A percentile compares a stretch with the other conserved stretches of the same genome.
These are phyloP conservation scores for Cercospora beticola DNA, from an alignment of 2,329 filamentous ascomycete genomes.

Conservation along the genomic window DNA sequence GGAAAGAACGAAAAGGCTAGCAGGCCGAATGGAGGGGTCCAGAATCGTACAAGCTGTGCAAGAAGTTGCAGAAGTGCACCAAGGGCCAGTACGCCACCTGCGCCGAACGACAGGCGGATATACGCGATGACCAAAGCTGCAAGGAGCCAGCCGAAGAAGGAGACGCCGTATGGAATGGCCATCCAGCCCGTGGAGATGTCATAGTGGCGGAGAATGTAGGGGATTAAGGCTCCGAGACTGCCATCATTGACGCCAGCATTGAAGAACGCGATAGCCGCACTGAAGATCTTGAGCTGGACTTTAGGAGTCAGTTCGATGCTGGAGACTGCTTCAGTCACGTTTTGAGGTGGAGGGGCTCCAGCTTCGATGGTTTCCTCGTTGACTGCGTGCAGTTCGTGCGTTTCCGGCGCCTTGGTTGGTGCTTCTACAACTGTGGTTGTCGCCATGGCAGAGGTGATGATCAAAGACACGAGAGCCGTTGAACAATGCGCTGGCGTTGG, in stretches of 20 bases:
- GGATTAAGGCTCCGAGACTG: slow-evolving; percentile 62
- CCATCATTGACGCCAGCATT: slow-evolving; percentile 66
- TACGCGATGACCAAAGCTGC: not conserved
- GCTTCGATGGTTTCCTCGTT: not conserved
- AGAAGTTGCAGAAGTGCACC: not conserved
- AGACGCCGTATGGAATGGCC: slow-evolving; percentile 32
- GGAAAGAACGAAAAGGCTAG: not conserved
- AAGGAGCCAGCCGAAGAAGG: not conserved
- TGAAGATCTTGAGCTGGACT: slow-evolving; percentile 51
- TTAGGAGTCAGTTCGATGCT: not conserved
- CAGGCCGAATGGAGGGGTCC: not conserved
- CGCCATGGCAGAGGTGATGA: not conserved
- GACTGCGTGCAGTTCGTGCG: not conserved
- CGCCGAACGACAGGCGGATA: not conserved
- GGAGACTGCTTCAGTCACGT: not conserved
- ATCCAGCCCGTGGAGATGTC: slow-evolving; percentile 50
- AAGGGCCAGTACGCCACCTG: not conserved
- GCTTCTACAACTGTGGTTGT: not conserved
- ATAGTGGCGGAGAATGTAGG: slow-evolving; percentile 61
- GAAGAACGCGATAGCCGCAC: slow-evolving; percentile 63
- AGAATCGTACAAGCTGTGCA: not conserved
- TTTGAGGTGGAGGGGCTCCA: not conserved
- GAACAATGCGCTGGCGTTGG: slow-evolving; percentile 1
- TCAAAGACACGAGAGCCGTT: not conserved
- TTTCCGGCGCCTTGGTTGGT: not conserved